These are phyloP conservation scores for Podospora conica DNA, from an alignment of 495 filamentous ascomycete genomes.

Conservation along the genomic window DNA sequence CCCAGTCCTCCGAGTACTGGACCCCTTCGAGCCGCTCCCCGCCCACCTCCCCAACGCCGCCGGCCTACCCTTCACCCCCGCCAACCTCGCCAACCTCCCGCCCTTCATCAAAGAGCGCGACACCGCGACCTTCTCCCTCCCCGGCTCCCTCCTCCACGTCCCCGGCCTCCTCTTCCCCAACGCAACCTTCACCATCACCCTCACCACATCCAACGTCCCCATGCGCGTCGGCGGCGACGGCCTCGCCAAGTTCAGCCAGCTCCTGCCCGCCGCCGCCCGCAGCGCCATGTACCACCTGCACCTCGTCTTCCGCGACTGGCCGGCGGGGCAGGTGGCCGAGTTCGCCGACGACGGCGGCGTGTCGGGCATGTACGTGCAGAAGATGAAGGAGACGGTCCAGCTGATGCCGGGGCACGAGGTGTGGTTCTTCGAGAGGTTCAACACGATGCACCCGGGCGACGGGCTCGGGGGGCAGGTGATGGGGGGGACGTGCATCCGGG, in stretches of 20 bases:
- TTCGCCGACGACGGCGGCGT: neutral
- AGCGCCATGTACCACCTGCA: neutral
- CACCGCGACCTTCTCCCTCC: neutral
- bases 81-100: neutral
- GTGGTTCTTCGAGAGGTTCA: neutral
- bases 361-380: neutral
- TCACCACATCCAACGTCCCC: neutral
- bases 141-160: neutral
- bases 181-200: neutral
- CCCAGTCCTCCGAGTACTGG: neutral
- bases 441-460: neutral
- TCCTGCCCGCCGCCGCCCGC: slow-evolving; percentile 18
- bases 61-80: neutral
- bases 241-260: slow-evolving; percentile 12
- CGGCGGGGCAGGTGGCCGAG: neutral
- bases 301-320: neutral
- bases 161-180: neutral
- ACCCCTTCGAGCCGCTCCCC: neutral
- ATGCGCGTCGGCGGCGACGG: neutral
- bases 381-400: neutral
- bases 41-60: neutral
- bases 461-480: neutral
- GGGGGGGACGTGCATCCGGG: neutral
- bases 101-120: neutral
- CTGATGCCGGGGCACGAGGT: neutral